Conservation (phyloP, 2,329 filamentous ascomycete genomes). For the Calonectria pseudoturangicola region DNA sequence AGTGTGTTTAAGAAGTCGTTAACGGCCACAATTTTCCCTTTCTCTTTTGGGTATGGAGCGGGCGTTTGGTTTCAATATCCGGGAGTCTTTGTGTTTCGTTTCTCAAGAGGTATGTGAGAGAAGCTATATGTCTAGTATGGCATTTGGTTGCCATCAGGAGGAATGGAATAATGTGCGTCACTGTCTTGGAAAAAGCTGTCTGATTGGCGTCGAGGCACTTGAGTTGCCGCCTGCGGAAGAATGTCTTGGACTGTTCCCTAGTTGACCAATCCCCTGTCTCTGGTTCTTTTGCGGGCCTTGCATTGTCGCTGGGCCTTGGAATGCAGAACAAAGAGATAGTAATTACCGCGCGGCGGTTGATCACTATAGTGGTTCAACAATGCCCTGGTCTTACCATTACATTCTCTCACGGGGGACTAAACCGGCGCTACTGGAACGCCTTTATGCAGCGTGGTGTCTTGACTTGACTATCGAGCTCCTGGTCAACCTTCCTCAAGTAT, state of each 20-base stretch:
- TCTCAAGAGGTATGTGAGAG: constrained; percentile 42
- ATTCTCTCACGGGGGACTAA: constrained; percentile 44
- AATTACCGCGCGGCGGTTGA: constrained; percentile 25
- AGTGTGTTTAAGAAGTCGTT: constrained; percentile 14
- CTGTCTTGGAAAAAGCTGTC: constrained; percentile 45
- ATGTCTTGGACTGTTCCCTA: constrained; percentile 38
- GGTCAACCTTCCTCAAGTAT: constrained; percentile 48
- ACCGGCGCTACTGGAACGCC: constrained; percentile 38
- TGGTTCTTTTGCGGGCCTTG: neutral
- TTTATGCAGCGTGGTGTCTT: constrained; percentile 50
- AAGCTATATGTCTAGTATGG: constrained; percentile 38
- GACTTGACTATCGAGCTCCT: constrained; percentile 31
- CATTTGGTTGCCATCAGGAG: constrained; percentile 47
- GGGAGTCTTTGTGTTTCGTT: constrained; percentile 46
- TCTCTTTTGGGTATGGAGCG: constrained; percentile 18
- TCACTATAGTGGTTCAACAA: constrained; percentile 32
- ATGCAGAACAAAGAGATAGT: constrained; percentile 47
- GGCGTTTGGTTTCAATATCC: constrained; percentile 53
- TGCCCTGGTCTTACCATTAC: constrained; percentile 42
- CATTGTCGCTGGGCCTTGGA: constrained; percentile 33
- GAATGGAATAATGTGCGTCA: constrained; percentile 47
- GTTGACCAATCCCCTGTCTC: constrained; percentile 24
- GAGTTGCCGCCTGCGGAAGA: constrained; percentile 39
- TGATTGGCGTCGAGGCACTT: constrained; percentile 40
- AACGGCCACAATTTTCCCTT: constrained; percentile 14